phyloP scores from a whole-genome alignment of 805 yeast species.

The Pichia californica region DNA sequence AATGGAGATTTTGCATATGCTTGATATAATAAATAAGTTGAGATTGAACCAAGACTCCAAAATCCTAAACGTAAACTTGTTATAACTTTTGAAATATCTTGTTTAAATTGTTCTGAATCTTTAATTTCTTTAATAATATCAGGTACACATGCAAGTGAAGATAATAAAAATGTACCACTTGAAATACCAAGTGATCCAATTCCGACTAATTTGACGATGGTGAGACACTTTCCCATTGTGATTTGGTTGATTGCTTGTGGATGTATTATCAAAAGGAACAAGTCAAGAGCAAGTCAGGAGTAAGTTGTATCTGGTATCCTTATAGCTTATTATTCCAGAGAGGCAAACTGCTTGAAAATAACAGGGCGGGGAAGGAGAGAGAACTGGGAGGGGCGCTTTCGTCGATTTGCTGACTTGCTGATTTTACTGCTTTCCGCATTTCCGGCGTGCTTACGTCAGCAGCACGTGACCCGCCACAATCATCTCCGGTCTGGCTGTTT shows the following conservation, averaged over 20 bases:
- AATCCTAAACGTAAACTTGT: conserved; percentile 21
- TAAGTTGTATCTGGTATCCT: not conserved
- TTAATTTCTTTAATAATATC: conserved; percentile 9
- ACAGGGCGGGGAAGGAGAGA: too few relatives aligned
- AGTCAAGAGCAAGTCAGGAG: too few relatives aligned
- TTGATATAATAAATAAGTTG: conserved; percentile 44
- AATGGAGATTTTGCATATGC: conserved; percentile 54
- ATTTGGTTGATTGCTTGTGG: too few relatives aligned
- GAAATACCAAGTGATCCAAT: conserved; percentile 63
- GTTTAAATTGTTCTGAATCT: conserved; percentile 11
- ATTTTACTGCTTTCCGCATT: too few relatives aligned
- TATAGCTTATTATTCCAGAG: too few relatives aligned
- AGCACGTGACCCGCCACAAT: too few relatives aligned
- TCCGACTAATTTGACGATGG: conserved; percentile 56
- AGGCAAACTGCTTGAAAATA: too few relatives aligned
- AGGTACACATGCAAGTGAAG: conserved; percentile 15
- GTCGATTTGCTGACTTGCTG: too few relatives aligned
- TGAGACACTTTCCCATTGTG: conserved; percentile 47
- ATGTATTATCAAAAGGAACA: too few relatives aligned
- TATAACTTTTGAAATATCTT: conserved; percentile 13
- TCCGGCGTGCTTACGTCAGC: too few relatives aligned
- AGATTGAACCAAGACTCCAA: conserved; percentile 38
- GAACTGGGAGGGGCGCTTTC: too few relatives aligned
- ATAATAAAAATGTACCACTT: conserved; percentile 40
- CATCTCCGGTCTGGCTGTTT: too few relatives aligned